These are phyloP conservation scores for Camellia granthamiana DNA, from an alignment of 148 eudicot genomes.

Conservation along the genomic window DNA sequence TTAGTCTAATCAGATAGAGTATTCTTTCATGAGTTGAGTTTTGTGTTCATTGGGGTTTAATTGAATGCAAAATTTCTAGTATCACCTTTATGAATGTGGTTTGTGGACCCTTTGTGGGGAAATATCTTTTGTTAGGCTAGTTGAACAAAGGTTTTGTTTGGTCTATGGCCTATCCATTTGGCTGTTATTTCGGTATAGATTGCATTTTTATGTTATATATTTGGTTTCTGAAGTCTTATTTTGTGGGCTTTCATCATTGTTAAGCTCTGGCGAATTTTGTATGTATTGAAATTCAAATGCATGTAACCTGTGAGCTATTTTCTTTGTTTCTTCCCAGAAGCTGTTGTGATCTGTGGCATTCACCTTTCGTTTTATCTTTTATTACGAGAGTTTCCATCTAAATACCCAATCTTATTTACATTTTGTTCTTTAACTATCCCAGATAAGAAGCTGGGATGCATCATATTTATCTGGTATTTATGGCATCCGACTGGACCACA, in stretches of 20 bases:
- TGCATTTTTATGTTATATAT: neutral
- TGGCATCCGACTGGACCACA: constrained; percentile 66
- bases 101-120: neutral
- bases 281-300: neutral
- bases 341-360: neutral
- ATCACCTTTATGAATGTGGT: neutral
- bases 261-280: neutral
- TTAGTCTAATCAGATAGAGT: neutral
- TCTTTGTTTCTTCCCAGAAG: neutral
- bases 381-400: neutral
- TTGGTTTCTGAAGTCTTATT: neutral
- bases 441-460: constrained; percentile 56
- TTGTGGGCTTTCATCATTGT: constrained; percentile 1
- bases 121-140: neutral
- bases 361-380: neutral
- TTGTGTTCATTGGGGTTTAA: neutral
- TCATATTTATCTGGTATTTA: constrained; percentile 38
- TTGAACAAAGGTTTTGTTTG: neutral
- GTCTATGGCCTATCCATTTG: constrained; percentile 3
- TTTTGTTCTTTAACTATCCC: constrained; percentile 15
- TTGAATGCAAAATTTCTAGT: neutral
- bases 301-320: neutral
- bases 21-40: neutral
- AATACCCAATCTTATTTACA: neutral
- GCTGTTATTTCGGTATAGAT: neutral